Evolutionary conservation across 371 early-diverging fungal species (phyloP), one percentile per base, ranked within the genome.

Genomic region (Mortierella sp.): DNA sequence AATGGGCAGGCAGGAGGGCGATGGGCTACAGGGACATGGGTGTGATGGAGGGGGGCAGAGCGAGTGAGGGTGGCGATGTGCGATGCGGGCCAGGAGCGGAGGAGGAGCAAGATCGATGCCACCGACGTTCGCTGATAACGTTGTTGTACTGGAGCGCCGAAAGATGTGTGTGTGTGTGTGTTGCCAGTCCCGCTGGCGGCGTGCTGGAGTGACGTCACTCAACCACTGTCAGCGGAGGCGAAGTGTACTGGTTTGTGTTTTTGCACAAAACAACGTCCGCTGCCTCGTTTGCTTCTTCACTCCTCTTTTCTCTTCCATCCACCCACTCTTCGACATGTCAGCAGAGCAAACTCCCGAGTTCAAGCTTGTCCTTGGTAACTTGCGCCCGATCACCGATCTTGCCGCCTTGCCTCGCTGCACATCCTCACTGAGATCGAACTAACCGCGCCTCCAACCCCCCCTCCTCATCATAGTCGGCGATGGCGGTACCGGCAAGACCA

Each of bases 401-500:
- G 21, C 29, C 55, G n/a, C 0, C 8, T 27, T 41, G 43, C 28
- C 28, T 39, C 34, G 6, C 21, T 55, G 5, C 31, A 5, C n/a
- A 29, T 29, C 17, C 8, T 29, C 56, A 24, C 37, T 57, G 37
- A 39, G 66, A 53, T 54, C 66, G 58, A 53, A 54, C 29, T 71
- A 48, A 57, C 49, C 19, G 46, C 59, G 49, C 27, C 40, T 34
- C 43, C n/a, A 19, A 37, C 1, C 37, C 8, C 46, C 9, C 14
- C 19, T 49, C 25, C 40, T 14, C 56, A 25, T 48, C 25, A 27
- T 34, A 86, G 98, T 99, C 80, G 99, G 99, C 68, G 99, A 99
- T 84, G 99, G 99, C 84, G 99, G 99, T 86, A 98, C 99, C 61
- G 99, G 99, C 71, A 99, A 99, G 88, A 99, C 99, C 71, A 99